These are phyloP conservation scores for Schizophyllum amplum DNA, from an alignment of 1,284 basidiomycete genomes.

Conservation along the genomic window DNA sequence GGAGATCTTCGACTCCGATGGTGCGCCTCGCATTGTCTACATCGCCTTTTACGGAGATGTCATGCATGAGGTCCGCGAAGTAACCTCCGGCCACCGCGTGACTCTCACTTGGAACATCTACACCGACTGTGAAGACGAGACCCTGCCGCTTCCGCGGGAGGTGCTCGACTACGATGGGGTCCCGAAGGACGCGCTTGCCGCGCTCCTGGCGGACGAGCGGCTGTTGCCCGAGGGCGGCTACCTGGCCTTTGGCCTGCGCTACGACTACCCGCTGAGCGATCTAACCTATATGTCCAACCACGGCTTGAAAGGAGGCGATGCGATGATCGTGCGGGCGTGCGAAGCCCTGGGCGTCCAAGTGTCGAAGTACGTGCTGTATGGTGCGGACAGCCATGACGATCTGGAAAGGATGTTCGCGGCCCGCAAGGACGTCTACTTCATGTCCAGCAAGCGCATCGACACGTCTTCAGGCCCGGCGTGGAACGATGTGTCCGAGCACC, in stretches of 20 bases:
- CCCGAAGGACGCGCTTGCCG: conserved; percentile 6
- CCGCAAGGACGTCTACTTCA: not conserved
- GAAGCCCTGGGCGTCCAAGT: not conserved
- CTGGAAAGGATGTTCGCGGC: not conserved
- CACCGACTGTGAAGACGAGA: conserved; percentile 7
- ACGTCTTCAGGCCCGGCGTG: too few species aligned
- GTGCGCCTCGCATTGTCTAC: conserved; percentile 15
- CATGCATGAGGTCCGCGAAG: conserved; percentile 30
- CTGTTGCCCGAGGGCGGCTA: conserved; percentile 22
- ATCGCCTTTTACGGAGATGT: conserved; percentile 31
- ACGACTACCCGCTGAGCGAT: conserved; percentile 19
- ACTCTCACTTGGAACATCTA: conserved; percentile 35
- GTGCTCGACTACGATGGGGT: not conserved
- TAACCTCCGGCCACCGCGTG: conserved; percentile 29
- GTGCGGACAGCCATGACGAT: not conserved
- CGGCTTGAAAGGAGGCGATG: conserved; percentile 3
- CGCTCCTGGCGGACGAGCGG: conserved; percentile 11
- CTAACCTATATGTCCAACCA: not conserved
- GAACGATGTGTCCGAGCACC: not conserved
- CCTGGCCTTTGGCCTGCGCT: conserved; percentile 25
- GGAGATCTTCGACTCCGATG: conserved; percentile 7
- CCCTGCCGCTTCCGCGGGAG: not conserved
- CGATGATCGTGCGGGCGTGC: conserved; percentile 3
- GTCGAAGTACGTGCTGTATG: not conserved
- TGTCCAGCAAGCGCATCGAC: not conserved